Conservation (phyloP, 2,329 filamentous ascomycete species). For the Plenodomus tracheiphilus region DNA sequence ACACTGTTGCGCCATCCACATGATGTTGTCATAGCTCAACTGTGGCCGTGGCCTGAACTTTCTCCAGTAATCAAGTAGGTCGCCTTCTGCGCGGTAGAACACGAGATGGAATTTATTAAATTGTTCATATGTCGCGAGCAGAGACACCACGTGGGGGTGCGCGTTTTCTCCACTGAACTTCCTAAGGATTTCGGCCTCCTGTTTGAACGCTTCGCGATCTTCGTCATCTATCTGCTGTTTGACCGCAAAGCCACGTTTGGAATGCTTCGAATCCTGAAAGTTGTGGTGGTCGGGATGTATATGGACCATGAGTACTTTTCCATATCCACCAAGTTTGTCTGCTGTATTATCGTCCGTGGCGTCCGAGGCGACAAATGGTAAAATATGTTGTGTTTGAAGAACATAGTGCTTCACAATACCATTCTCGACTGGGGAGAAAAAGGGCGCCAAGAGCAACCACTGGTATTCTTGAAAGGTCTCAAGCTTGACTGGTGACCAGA, state of each 20-base stretch:
- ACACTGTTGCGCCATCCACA: constrained; percentile 20
- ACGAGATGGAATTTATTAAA: constrained; percentile 17
- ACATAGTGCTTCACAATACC: constrained; percentile 14
- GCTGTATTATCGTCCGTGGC: background rate
- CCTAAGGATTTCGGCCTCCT: constrained; percentile 11
- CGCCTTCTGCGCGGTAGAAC: constrained; percentile 19
- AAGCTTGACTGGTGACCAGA: constrained; percentile 10
- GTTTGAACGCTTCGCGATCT: constrained; percentile 8
- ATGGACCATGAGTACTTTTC: constrained; percentile 14
- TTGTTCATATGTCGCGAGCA: constrained; percentile 24
- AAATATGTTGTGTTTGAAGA: constrained; percentile 15
- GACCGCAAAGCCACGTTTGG: constrained; percentile 14
- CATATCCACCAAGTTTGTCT: constrained; percentile 9
- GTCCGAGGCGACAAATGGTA: constrained; percentile 10
- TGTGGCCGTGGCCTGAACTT: background rate
- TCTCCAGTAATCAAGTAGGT: constrained; percentile 17
- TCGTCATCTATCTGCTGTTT: constrained; percentile 14
- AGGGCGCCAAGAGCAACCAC: constrained; percentile 20
- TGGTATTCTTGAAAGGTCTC: constrained; percentile 13
- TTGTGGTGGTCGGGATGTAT: constrained; percentile 21
- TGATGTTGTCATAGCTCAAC: background rate
- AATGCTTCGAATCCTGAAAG: constrained; percentile 3
- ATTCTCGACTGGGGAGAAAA: constrained; percentile 5
- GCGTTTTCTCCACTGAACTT: constrained; percentile 12
- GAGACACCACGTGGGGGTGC: constrained; percentile 17